Evolutionary conservation across 495 filamentous ascomycete species (phyloP).

Genomic region (Tuber magnatum): DNA sequence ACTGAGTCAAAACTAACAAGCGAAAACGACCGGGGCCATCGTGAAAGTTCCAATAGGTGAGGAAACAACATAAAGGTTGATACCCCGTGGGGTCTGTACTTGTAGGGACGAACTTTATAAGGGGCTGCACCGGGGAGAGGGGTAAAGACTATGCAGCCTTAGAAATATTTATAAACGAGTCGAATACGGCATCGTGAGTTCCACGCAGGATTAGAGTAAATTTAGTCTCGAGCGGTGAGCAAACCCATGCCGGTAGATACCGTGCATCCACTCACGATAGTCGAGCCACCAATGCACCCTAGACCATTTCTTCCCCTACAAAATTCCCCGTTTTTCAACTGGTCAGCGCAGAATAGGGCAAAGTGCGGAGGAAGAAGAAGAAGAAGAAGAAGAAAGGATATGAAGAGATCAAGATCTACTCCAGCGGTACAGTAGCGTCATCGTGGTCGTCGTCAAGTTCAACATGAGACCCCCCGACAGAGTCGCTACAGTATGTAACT

Average conservation of each 20-base stretch:
- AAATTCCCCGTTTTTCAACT: not conserved
- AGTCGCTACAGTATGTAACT: not conserved
- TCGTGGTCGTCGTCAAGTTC: not conserved
- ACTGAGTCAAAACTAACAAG: not conserved
- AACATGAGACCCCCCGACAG: not conserved
- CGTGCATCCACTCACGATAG: not conserved
- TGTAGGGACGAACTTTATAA: not conserved
- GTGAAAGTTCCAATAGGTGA: not conserved
- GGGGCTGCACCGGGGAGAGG: not conserved
- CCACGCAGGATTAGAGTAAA: not conserved
- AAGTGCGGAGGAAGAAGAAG: not conserved
- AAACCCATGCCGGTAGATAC: not conserved
- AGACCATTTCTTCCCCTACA: not conserved
- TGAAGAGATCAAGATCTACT: not conserved
- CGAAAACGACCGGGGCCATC: not conserved
- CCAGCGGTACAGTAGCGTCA: not conserved
- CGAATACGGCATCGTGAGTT: not conserved
- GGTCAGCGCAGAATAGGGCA: not conserved
- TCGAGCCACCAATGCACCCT: not conserved
- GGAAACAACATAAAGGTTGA: not conserved
- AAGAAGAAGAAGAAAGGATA: not conserved
- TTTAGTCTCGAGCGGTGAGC: not conserved
- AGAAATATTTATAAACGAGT: not conserved
- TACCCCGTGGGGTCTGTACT: not conserved
- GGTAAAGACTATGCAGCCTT: not conserved